These are phyloP conservation scores for Neltuma alba DNA, from an alignment of 306 rosid species.

Conservation along the genomic window DNA sequence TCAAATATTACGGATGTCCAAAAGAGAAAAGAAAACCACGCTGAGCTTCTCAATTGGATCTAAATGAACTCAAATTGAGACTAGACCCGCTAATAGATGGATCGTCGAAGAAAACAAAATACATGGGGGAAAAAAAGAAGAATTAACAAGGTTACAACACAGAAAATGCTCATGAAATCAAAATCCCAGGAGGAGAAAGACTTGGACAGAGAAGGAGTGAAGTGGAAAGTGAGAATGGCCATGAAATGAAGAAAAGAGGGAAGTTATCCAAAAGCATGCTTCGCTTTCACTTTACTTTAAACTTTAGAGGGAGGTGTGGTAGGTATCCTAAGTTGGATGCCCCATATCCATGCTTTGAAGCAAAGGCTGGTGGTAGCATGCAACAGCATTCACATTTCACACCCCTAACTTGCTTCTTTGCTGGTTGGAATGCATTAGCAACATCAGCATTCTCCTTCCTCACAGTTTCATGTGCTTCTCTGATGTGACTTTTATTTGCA, in stretches of 20 bases:
- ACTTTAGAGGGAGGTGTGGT: background rate
- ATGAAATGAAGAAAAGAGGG: background rate
- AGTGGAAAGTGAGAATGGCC: background rate
- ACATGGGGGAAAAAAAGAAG: background rate
- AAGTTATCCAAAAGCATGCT: constrained; percentile 41
- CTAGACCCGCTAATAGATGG: no score
- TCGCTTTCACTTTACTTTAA: constrained; percentile 5
- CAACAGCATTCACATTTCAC: background rate
- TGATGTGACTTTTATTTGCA: constrained; percentile 42
- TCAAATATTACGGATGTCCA: no score
- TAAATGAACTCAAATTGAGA: no score
- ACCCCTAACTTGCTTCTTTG: background rate
- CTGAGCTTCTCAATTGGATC: background rate
- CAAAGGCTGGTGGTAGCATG: background rate
- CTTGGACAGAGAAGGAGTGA: background rate
- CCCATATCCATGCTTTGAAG: background rate
- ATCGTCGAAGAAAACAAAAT: background rate
- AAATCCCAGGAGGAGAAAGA: background rate
- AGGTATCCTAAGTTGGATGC: constrained; percentile 52
- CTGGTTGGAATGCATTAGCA: constrained; percentile 37
- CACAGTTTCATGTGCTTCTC: constrained; percentile 49
- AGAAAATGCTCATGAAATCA: background rate
- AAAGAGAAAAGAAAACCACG: no score
- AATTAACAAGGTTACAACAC: background rate
- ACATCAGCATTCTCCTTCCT: background rate